Percentiles rank a stretch among this genome's conserved stretches.
These are phyloP conservation scores for Ascoidea tarda DNA, from an alignment of 805 yeast genomes.

Conservation along the genomic window DNA sequence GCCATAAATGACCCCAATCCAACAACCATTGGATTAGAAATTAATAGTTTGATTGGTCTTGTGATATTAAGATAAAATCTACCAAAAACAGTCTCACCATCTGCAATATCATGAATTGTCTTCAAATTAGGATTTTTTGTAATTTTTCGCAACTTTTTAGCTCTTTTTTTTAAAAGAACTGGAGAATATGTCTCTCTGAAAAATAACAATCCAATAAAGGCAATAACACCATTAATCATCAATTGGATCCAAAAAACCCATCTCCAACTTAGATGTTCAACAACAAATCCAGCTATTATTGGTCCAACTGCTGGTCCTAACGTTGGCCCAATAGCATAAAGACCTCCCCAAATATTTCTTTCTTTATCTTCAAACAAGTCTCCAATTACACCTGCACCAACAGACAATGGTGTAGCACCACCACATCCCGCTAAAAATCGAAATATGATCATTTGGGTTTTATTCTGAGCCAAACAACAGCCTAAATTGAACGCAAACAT, in stretches of 20 bases:
- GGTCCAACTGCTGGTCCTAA: conserved; percentile 54
- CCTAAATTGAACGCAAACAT: conserved; percentile 37
- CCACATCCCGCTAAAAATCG: conserved; percentile 52
- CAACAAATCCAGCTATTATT: conserved; percentile 40
- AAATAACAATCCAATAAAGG: conserved; percentile 26
- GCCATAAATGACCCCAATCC: conserved; percentile 54
- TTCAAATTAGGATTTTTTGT: conserved; percentile 43
- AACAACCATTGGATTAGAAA: conserved; percentile 48
- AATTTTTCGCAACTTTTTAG: conserved; percentile 28
- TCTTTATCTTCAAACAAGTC: conserved; percentile 39
- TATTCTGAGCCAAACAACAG: conserved; percentile 43
- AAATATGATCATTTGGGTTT: conserved; percentile 40
- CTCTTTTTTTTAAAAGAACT: conserved; percentile 24
- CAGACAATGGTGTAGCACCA: conserved; percentile 53
- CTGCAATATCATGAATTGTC: conserved; percentile 45
- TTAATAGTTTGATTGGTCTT: conserved; percentile 38
- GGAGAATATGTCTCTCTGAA: conserved; percentile 51
- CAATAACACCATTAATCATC: conserved; percentile 36
- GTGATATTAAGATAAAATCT: conserved; percentile 27
- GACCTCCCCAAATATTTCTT: conserved; percentile 42
- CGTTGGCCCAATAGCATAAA: conserved; percentile 34
- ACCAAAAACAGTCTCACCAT: conserved; percentile 25
- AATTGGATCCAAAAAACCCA: conserved; percentile 49
- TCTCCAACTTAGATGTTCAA: conserved; percentile 37
- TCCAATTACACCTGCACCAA: conserved; percentile 57